phyloP scores from a whole-genome alignment of 148 eudicot genomes.

The Silene conica region DNA sequence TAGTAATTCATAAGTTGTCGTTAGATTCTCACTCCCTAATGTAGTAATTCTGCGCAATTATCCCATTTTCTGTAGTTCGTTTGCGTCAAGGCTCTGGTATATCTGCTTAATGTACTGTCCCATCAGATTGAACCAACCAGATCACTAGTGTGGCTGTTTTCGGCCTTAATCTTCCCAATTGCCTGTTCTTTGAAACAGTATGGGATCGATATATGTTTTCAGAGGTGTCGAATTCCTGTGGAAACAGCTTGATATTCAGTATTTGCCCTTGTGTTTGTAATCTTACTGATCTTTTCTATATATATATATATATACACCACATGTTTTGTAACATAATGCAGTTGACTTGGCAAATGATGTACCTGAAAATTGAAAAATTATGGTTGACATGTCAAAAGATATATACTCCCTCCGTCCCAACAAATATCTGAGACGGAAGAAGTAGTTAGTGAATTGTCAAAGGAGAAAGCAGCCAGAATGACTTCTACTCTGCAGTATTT shows the following conservation, averaged over 20 bases:
- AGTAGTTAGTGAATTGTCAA: neutral
- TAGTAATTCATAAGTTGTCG: slow-evolving; percentile 5
- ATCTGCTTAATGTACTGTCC: neutral
- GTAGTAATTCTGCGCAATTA: slow-evolving; percentile 3
- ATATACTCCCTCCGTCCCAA: no score
- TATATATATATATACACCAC: no score
- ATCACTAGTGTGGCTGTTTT: neutral
- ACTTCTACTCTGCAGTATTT: neutral
- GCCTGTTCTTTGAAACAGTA: neutral
- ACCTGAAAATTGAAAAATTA: neutral
- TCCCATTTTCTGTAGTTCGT: neutral
- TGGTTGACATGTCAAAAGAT: neutral
- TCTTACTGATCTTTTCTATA: neutral
- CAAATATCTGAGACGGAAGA: no score
- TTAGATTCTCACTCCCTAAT: neutral
- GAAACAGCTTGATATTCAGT: no score
- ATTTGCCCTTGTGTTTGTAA: no score
- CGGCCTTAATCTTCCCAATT: slow-evolving; percentile 2
- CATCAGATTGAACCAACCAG: neutral
- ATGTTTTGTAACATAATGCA: no score
- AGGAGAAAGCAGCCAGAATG: neutral
- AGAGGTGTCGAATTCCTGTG: no score
- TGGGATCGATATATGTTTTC: neutral
- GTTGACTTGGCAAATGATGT: no score
- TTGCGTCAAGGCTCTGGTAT: neutral